phyloP scores from a whole-genome alignment of 2,329 filamentous ascomycete genomes.

The Ilyonectria destructans region DNA sequence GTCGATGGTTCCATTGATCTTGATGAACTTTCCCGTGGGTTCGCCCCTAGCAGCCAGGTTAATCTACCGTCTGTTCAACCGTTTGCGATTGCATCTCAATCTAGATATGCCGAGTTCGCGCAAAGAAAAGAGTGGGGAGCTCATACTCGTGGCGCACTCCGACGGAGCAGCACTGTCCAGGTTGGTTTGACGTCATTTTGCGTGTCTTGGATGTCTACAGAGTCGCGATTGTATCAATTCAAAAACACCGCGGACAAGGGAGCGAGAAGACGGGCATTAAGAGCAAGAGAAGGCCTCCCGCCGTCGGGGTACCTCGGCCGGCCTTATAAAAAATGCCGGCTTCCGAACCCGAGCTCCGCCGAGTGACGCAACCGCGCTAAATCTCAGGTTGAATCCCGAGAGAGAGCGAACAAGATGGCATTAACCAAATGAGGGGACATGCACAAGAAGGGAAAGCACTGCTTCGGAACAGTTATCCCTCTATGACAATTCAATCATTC shows the following conservation, averaged over 20 bases:
- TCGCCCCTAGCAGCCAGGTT: constrained; percentile 59
- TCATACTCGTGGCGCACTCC: constrained; percentile 71
- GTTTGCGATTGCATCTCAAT: constrained; percentile 1
- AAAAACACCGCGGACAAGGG: not conserved
- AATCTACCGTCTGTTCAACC: not conserved
- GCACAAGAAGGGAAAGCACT: not conserved
- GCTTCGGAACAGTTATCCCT: constrained; percentile 7
- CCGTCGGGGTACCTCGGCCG: constrained; percentile 21
- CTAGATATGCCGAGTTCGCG: not conserved
- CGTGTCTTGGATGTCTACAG: constrained; percentile 3
- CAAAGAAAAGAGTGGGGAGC: not conserved
- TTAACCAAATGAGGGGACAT: not conserved
- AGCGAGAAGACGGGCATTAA: constrained; percentile 2
- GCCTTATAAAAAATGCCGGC: constrained; percentile 32
- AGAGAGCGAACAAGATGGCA: constrained; percentile 15
- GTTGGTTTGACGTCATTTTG: constrained; percentile 69
- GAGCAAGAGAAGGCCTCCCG: not conserved
- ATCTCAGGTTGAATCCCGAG: constrained; percentile 23
- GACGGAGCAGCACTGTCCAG: constrained; percentile 67
- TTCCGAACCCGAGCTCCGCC: constrained; percentile 28
- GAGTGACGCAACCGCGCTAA: constrained; percentile 42
- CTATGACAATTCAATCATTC: not conserved
- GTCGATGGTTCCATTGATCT: constrained; percentile 62
- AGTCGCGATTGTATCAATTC: not conserved
- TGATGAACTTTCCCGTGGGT: constrained; percentile 63